Percentiles rank a stretch among this genome's conserved stretches.
Evolutionary conservation across 2,329 filamentous ascomycete species (phyloP).

Genomic region (Triangularia setosa): DNA sequence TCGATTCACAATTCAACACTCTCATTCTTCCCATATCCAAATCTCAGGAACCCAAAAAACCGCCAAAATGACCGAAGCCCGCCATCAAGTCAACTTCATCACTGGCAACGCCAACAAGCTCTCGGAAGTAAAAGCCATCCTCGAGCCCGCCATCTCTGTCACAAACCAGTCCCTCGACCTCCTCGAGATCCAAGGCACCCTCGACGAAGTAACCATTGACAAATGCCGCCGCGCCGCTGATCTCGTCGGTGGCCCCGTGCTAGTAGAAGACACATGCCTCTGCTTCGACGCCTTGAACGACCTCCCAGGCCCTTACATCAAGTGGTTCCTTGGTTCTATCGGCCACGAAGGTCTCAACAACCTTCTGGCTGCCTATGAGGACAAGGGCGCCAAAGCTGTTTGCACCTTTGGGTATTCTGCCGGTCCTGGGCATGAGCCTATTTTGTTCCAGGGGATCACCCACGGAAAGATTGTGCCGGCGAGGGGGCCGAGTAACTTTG

Average conservation of each 20-base stretch:
- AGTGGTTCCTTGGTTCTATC: constrained; percentile 85
- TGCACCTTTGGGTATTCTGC: constrained; percentile 93
- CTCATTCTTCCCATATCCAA: not conserved
- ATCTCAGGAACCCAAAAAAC: constrained; percentile 34
- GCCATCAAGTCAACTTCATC: constrained; percentile 74
- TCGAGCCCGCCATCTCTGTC: constrained; percentile 70
- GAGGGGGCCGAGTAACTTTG: constrained; percentile 76
- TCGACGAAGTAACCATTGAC: constrained; percentile 85
- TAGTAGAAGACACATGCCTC: constrained; percentile 93
- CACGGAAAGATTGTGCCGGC: constrained; percentile 80
- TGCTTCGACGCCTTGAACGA: constrained; percentile 88
- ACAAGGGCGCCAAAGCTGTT: constrained; percentile 89
- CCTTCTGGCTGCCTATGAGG: constrained; percentile 78
- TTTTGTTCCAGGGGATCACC: constrained; percentile 89
- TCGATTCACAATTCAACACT: not conserved
- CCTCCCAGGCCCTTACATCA: constrained; percentile 95
- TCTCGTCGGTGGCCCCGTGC: constrained; percentile 72
- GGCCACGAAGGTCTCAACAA: constrained; percentile 87
- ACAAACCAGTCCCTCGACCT: constrained; percentile 74
- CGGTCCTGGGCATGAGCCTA: constrained; percentile 76
- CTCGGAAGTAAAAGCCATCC: constrained; percentile 80
- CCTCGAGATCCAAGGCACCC: constrained; percentile 83
- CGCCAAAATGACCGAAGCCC: constrained; percentile 28
- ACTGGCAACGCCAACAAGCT: constrained; percentile 96
- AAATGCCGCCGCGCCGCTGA: constrained; percentile 83